phyloP scores from a whole-genome alignment of 2,329 filamentous ascomycete species.

The Botrytis porri region DNA sequence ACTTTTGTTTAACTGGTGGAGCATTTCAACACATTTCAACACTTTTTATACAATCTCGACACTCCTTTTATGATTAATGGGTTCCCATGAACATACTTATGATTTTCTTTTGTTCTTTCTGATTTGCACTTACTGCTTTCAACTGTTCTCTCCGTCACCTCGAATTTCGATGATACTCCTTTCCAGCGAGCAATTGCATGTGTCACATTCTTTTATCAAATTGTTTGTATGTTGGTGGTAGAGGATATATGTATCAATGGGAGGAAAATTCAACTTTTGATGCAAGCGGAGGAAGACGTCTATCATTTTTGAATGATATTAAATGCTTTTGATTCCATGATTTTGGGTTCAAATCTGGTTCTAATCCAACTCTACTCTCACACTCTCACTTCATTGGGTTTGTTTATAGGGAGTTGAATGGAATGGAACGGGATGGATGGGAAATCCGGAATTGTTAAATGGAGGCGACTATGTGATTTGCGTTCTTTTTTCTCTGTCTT shows the following conservation, averaged over 20 bases:
- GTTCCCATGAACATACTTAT: conserved; percentile 13
- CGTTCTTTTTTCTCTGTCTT: conserved; percentile 2
- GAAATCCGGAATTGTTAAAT: conserved; percentile 1
- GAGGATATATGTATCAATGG: conserved; percentile 13
- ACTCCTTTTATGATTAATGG: conserved; percentile 16
- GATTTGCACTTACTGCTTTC: neutral
- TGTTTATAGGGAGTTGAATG: conserved; percentile 15
- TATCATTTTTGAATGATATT: conserved; percentile 15
- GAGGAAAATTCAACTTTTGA: neutral
- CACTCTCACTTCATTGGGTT: neutral
- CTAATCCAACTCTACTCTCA: conserved; percentile 12
- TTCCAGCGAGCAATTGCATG: conserved; percentile 10
- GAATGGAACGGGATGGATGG: neutral
- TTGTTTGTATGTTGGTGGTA: conserved; percentile 3
- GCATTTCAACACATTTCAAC: neutral
- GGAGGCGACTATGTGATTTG: neutral
- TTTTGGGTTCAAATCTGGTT: conserved; percentile 6
- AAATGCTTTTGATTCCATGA: neutral
- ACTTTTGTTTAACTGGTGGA: conserved; percentile 12
- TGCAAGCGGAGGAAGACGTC: neutral
- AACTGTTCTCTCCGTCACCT: conserved; percentile 4
- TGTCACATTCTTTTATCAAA: neutral
- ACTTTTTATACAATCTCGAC: neutral
- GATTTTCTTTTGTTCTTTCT: conserved; percentile 8
- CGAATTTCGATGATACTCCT: conserved; percentile 11